Base-by-base conservation (phyloP, 495 filamentous ascomycete genomes). In the Xylaria flabelliformis region DNA sequence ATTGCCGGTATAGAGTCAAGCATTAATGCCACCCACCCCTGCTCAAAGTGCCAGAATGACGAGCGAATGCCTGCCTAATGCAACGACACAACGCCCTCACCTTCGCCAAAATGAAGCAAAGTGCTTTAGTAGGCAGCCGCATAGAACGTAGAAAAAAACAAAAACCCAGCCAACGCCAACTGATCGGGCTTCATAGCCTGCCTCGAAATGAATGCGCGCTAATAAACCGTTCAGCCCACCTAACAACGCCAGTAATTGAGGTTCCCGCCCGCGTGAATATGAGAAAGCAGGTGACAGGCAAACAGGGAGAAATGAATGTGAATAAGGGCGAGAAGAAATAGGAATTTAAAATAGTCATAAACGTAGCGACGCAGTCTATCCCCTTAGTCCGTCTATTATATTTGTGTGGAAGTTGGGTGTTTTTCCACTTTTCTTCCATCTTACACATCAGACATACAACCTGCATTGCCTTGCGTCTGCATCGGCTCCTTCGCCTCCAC, bases 361-460 rank as follows among this genome's bases (percentile, higher is more conserved):
- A n/a, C n/a, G 44, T 4, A 55, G 19, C 13, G 34, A 46, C 7
- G 6, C 59, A 68, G 10, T 66, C 64, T 66, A 66, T 66, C 42
- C 42, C 64, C 46, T 17, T 6, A 6, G 12, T 4, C 65, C 21
- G 65, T 67, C 65, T 67, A 67, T 56, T 29, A 51, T 32, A 36
- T 67, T 8, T 51, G 17, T 53, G 65, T 56, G 32, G 10, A 8
- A 9, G 15, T 13, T 26, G 13, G 21, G 50, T 19, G 24, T 67
- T 56, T 55, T 56, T 56, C 65, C 65, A 55, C 50, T 67, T 56
- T 67, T 42, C 46, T 29, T 56, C 44, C 48, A 53, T 67, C 64
- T 67, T 67, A 55, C 64, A 67, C 32, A 9, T 42, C 44, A 67
- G 39, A 26, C 29, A 53, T 21, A 44, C 48, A 51, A 32, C 50